Percentiles rank a stretch among this genome's conserved stretches.
Evolutionary conservation across 768 basidiomycete species (phyloP).

Genomic region (Mycena alexandri): DNA sequence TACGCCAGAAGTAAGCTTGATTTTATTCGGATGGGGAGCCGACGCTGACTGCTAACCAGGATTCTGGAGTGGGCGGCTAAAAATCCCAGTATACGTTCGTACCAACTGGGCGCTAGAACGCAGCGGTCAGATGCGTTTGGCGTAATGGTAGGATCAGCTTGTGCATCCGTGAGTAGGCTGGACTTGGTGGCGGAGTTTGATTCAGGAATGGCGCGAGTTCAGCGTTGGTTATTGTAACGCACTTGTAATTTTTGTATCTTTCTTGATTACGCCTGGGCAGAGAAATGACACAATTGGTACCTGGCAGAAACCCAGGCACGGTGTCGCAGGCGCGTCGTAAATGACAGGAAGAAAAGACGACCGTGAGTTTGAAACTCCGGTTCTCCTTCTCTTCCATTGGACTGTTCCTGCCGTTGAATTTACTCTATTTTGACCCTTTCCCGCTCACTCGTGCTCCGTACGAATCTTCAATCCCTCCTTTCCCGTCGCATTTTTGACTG

Average conservation of each 20-base stretch:
- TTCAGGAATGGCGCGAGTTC: conserved; percentile 49
- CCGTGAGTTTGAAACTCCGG: conserved; percentile 22
- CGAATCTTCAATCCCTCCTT: conserved; percentile 26
- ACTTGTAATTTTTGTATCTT: conserved; percentile 18
- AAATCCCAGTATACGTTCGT: conserved; percentile 46
- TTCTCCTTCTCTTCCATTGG: conserved; percentile 26
- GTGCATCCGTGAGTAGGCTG: conserved; percentile 25
- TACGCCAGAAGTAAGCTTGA: conserved; percentile 55
- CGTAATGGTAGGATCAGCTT: conserved; percentile 16
- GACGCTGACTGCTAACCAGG: conserved; percentile 38
- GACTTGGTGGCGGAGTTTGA: conserved; percentile 55
- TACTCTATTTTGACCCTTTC: conserved; percentile 28
- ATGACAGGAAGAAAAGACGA: neutral
- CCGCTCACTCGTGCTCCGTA: conserved; percentile 28
- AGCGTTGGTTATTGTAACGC: conserved; percentile 24
- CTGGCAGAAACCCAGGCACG: conserved; percentile 20
- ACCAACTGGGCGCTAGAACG: conserved; percentile 14
- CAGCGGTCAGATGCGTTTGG: neutral
- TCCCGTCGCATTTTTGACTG: conserved; percentile 21
- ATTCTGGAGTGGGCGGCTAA: conserved; percentile 50
- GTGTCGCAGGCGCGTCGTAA: conserved; percentile 1
- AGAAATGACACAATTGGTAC: neutral
- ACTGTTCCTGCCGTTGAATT: conserved; percentile 11
- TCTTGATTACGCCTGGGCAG: neutral
- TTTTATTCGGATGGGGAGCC: conserved; percentile 9